Evolutionary conservation across 257 asterid genomes (phyloP), one percentile per base, ranked within the genome.

Genomic region (Fraxinus pennsylvanica): DNA sequence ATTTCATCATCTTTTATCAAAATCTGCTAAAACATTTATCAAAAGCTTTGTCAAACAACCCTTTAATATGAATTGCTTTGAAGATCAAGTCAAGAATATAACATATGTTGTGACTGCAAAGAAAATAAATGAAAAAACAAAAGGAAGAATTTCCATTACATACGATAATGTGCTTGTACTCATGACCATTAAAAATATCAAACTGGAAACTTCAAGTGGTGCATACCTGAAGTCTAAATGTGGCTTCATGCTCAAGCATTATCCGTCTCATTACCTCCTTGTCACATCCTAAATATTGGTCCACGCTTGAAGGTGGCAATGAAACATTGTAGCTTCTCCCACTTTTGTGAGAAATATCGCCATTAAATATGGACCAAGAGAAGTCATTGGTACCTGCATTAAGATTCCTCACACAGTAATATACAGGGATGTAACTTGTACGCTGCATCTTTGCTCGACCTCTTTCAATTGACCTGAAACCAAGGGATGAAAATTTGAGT

Each of bases 201-300:
- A 41, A 1, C 15, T 41, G 14, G 4, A 9, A 41, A 41, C 15
- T 3, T 9, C 15, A 41, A 72, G 59, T 30, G 59, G 81, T 70
- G 68, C 25, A 43, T 87, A 93, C 97, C 96, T 93, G 97, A 86
- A 74, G 71, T 82, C 87, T 89, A 88, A 93, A 90, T 22, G 87
- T 81, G 75, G 94, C 86, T 85, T 93, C 94, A 41, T 93, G 97
- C 77, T 85, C 87, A 82, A 87, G 93, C 71, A 93, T 90, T 43
- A 80, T 86, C 79, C 81, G 91, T 81, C 89, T 89, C 78, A 86
- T 22, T 73, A 83, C 38, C 78, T 86, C 91, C 82, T 85, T 90
- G 75, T 83, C 84, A 79, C 79, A 81, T 47, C 66, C 86, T 57
- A 74, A 36, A 78, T 74, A 71, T 70, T 74, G 80, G 43, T 85